These are phyloP conservation scores for Alternaria conjuncta DNA, from an alignment of 2,329 filamentous ascomycete species.

Conservation along the genomic window DNA sequence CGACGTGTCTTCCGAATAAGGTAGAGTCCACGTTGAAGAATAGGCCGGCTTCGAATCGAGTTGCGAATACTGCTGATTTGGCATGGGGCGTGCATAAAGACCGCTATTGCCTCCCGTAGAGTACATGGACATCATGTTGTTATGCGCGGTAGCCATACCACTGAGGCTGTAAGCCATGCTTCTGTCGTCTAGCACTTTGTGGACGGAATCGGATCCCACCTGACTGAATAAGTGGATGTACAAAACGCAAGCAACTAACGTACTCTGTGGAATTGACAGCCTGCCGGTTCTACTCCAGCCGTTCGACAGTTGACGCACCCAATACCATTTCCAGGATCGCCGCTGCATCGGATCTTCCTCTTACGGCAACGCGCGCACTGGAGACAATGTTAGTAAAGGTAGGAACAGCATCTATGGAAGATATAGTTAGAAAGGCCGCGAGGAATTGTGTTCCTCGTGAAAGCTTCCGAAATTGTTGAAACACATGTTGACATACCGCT, in stretches of 20 bases:
- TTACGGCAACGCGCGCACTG: conserved; percentile 90
- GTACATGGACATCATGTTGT: conserved; percentile 32
- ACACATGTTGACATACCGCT: conserved; percentile 37
- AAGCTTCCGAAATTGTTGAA: neutral
- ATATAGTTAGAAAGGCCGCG: neutral
- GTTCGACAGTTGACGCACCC: conserved; percentile 85
- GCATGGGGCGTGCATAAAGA: conserved; percentile 21
- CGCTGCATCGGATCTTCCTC: conserved; percentile 93
- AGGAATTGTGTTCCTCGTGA: neutral
- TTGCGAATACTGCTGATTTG: conserved; percentile 22
- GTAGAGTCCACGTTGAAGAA: conserved; percentile 28
- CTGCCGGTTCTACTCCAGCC: conserved; percentile 66
- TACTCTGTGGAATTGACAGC: conserved; percentile 83
- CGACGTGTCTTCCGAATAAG: conserved; percentile 38
- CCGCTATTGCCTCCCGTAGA: conserved; percentile 6
- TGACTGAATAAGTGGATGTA: conserved; percentile 19
- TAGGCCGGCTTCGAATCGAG: conserved; percentile 30
- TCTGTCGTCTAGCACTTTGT: conserved; percentile 31
- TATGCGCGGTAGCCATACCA: conserved; percentile 24
- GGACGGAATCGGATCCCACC: conserved; percentile 42
- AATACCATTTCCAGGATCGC: conserved; percentile 75
- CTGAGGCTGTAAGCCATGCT: conserved; percentile 24
- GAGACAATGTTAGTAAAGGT: neutral
- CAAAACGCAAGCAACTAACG: neutral
- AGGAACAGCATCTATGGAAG: neutral